Conservation (phyloP, 2,329 filamentous ascomycete species). For the Pseudocercospora eumusae region DNA sequence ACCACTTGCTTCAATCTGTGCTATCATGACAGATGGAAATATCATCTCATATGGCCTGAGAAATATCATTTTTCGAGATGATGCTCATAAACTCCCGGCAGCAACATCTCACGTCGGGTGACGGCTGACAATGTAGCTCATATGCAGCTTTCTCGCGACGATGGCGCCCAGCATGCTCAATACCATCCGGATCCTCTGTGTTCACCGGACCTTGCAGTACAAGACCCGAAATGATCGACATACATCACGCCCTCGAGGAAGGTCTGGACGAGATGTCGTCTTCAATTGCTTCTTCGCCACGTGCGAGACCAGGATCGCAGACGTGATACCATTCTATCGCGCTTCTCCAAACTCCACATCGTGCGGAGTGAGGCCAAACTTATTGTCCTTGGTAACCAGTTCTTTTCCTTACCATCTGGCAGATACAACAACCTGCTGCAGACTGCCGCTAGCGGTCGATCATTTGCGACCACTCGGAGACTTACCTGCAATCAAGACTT, state of each 20-base stretch:
- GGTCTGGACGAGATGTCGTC: not conserved
- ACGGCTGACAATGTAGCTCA: not conserved
- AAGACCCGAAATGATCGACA: not conserved
- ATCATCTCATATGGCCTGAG: too few species aligned
- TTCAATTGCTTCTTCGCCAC: not conserved
- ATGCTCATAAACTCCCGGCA: not conserved
- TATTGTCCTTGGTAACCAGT: slow-evolving; percentile 1
- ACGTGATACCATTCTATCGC: not conserved
- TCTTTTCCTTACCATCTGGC: not conserved
- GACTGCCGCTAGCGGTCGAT: slow-evolving; percentile 1
- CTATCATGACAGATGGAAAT: too few species aligned
- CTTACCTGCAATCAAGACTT: not conserved
- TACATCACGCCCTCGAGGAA: not conserved
- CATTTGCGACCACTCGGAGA: not conserved
- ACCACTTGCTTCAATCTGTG: too few species aligned
- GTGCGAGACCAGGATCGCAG: not conserved
- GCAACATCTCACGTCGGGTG: not conserved
- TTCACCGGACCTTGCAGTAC: not conserved
- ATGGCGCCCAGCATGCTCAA: not conserved
- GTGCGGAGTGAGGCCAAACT: not conserved
- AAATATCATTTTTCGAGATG: too few species aligned
- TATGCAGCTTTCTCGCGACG: not conserved
- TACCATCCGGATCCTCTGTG: not conserved
- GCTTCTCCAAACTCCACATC: not conserved
- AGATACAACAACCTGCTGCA: slow-evolving; percentile 5